Evolutionary conservation across 371 early-diverging fungal species (phyloP).

Genomic region (Syncephalastrum contaminatum): DNA sequence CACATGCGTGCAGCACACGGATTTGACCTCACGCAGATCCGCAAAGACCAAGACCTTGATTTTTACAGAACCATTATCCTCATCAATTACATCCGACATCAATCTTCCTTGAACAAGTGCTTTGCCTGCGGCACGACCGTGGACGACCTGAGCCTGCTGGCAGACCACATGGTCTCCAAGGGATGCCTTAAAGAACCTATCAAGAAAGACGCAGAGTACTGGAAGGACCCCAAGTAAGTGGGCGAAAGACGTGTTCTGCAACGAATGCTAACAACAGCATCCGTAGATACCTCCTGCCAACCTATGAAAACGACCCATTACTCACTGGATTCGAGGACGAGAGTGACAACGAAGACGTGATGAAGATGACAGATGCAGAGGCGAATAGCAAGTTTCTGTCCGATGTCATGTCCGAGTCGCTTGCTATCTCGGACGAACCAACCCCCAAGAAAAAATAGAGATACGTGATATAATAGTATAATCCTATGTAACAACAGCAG

Average conservation of each 20-base stretch:
- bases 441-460: too few relatives aligned
- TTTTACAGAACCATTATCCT: slow-evolving; percentile 84
- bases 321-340: slow-evolving; percentile 76
- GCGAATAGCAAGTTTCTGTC: slow-evolving; percentile 35
- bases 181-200: slow-evolving; percentile 52
- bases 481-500: too few relatives aligned
- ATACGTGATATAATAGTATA: too few relatives aligned
- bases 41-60: slow-evolving; percentile 61
- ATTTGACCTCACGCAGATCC: slow-evolving; percentile 72
- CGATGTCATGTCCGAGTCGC: slow-evolving; percentile 4
- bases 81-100: slow-evolving; percentile 87
- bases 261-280: background rate
- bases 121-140: slow-evolving; percentile 65
- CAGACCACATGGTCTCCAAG: slow-evolving; percentile 53
- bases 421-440: slow-evolving; percentile 4
- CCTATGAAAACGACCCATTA: slow-evolving; percentile 85
- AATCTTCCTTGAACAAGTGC: slow-evolving; percentile 65
- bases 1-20: slow-evolving; percentile 75
- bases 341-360: slow-evolving; percentile 48
- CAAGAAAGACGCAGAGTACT: slow-evolving; percentile 54
- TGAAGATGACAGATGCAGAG: slow-evolving; percentile 26
- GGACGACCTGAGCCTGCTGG: slow-evolving; percentile 46
- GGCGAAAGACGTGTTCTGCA: background rate
- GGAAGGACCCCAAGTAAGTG: slow-evolving; percentile 74
- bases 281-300: slow-evolving; percentile 69